A percentile compares a stretch with the other conserved stretches of the same genome.
Conservation (phyloP, 2,329 filamentous ascomycete genomes). For the Trichoderma koningiopsis region DNA sequence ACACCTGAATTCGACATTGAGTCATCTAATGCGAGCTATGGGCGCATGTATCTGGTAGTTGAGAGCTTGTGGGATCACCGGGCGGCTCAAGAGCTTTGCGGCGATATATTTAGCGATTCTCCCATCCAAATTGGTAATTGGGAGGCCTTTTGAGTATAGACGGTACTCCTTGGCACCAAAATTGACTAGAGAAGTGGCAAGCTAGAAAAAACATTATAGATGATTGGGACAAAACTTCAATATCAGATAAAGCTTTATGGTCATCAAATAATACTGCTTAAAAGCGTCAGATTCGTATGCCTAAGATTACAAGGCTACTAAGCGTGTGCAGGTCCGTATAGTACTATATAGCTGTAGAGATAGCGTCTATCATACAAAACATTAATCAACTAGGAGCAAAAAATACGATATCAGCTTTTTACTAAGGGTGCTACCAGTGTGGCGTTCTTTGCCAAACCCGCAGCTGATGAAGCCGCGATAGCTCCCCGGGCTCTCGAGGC, state of each 20-base stretch:
- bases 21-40: slow-evolving; percentile 56
- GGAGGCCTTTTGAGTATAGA: slow-evolving; percentile 36
- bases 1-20: slow-evolving; percentile 75
- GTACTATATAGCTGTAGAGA: not conserved
- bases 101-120: slow-evolving; percentile 56
- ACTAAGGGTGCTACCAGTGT: slow-evolving; percentile 35
- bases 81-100: slow-evolving; percentile 48
- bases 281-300: not conserved
- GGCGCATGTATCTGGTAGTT: slow-evolving; percentile 76
- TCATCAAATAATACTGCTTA: not conserved
- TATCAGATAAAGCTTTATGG: not conserved
- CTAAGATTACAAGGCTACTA: not conserved
- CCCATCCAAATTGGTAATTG: slow-evolving; percentile 48
- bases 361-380: not conserved
- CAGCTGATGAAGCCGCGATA: slow-evolving; percentile 57
- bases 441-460: slow-evolving; percentile 47
- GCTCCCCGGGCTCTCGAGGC: slow-evolving; percentile 68
- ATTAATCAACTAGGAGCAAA: not conserved
- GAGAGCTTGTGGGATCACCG: slow-evolving; percentile 69
- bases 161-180: not conserved
- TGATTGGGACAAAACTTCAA: not conserved
- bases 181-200: not conserved
- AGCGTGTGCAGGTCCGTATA: not conserved
- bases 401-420: not conserved
- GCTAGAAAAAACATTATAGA: not conserved